Evolutionary conservation across 1,139 yeast species (phyloP).

Genomic region (Blastobotrys niveus): DNA sequence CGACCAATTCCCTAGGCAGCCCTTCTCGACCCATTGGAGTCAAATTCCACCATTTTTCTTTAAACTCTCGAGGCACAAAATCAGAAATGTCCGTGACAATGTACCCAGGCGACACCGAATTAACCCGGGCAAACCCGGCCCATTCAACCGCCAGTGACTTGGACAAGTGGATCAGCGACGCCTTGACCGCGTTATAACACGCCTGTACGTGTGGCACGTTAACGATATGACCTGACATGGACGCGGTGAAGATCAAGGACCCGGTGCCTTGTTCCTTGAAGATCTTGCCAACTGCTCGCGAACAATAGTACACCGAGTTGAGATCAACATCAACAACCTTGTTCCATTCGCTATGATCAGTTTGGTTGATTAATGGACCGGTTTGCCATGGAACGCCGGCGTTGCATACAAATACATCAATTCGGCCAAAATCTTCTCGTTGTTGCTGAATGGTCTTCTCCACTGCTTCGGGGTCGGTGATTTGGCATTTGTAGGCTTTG

Average conservation of each 20-base stretch:
- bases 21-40: slow-evolving; percentile 43
- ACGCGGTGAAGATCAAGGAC: slow-evolving; percentile 59
- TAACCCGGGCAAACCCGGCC: slow-evolving; percentile 75
- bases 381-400: slow-evolving; percentile 41
- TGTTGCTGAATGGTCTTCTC: slow-evolving; percentile 52
- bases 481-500: slow-evolving; percentile 66
- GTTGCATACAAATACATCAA: slow-evolving; percentile 55
- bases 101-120: slow-evolving; percentile 74
- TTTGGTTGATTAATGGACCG: slow-evolving; percentile 2
- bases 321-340: slow-evolving; percentile 12
- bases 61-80: not conserved
- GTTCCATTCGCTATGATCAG: slow-evolving; percentile 7
- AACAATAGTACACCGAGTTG: slow-evolving; percentile 28
- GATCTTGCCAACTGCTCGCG: slow-evolving; percentile 51
- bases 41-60: not conserved
- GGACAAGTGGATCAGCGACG: slow-evolving; percentile 70
- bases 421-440: slow-evolving; percentile 53
- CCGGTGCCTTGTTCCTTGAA: slow-evolving; percentile 42
- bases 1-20: slow-evolving; percentile 65
- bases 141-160: slow-evolving; percentile 76
- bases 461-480: slow-evolving; percentile 55
- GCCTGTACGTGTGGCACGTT: slow-evolving; percentile 79
- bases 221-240: slow-evolving; percentile 80
- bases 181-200: slow-evolving; percentile 77
- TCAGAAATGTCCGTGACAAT: slow-evolving; percentile 49